phyloP scores from a whole-genome alignment of 2,329 filamentous ascomycete species.

The Penicillium sp. region DNA sequence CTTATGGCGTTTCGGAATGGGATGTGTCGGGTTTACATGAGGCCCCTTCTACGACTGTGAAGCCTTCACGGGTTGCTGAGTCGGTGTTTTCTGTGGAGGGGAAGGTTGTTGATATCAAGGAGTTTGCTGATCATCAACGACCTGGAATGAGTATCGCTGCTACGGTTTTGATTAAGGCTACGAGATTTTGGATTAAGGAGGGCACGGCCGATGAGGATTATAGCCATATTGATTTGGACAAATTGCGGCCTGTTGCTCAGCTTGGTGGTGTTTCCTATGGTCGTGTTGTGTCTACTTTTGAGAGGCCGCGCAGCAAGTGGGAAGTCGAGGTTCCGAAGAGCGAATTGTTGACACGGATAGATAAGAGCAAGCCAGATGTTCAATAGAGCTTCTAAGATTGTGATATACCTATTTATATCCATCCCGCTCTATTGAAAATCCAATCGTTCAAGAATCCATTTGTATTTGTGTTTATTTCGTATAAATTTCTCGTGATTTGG shows the following conservation, averaged over 20 bases:
- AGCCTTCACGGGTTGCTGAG: constrained; percentile 72
- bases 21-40: constrained; percentile 73
- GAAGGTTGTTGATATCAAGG: constrained; percentile 68
- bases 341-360: constrained; percentile 14
- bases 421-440: neutral
- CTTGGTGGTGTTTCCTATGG: constrained; percentile 86
- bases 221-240: constrained; percentile 70
- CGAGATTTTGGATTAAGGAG: constrained; percentile 80
- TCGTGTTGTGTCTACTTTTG: constrained; percentile 64
- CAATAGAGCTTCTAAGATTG: neutral
- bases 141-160: constrained; percentile 73
- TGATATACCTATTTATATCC: no score
- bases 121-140: constrained; percentile 69
- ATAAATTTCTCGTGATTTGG: neutral
- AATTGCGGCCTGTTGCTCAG: constrained; percentile 73
- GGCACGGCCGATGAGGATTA: constrained; percentile 76
- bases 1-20: constrained; percentile 77
- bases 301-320: constrained; percentile 58
- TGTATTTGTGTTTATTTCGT: neutral
- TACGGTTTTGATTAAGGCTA: constrained; percentile 74
- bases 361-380: constrained; percentile 10
- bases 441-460: neutral
- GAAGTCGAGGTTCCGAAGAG: constrained; percentile 19
- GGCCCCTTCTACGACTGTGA: constrained; percentile 62
- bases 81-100: constrained; percentile 79